A percentile compares a stretch with the other conserved stretches of the same genome.
Evolutionary conservation across 164 flowering plant genomes (phyloP).

Genomic region (Magnolia sinica): DNA sequence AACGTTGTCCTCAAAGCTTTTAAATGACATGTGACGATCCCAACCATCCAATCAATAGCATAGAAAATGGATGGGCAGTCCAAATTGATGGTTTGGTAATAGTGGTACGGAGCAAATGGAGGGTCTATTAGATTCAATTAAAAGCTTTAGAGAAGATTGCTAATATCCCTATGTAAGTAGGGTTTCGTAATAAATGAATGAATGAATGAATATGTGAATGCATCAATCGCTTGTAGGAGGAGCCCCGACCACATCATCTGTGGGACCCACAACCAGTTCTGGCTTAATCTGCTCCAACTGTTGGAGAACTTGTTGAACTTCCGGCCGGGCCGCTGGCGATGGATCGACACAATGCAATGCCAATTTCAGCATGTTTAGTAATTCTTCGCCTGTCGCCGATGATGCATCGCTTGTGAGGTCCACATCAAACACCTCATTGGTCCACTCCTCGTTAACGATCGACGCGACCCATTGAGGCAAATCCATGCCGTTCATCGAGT

Average conservation of each 20-base stretch:
- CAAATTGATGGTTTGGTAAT: too few relatives aligned
- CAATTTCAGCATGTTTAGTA: slow-evolving; percentile 76
- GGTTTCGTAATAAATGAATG: not conserved
- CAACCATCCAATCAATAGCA: too few relatives aligned
- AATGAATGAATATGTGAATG: not conserved
- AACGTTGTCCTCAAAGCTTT: too few relatives aligned
- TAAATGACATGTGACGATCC: too few relatives aligned
- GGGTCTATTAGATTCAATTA: too few relatives aligned
- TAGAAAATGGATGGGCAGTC: too few relatives aligned
- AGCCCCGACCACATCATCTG: slow-evolving; percentile 22
- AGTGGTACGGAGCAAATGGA: too few relatives aligned
- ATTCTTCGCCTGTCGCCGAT: slow-evolving; percentile 54
- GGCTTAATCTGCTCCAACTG: slow-evolving; percentile 79
- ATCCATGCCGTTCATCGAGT: slow-evolving; percentile 67
- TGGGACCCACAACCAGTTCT: slow-evolving; percentile 35
- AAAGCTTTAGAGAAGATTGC: too few relatives aligned
- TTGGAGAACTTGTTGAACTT: slow-evolving; percentile 61
- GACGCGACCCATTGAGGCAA: slow-evolving; percentile 99
- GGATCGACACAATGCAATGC: slow-evolving; percentile 94
- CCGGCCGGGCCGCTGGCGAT: slow-evolving; percentile 73
- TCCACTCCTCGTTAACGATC: slow-evolving; percentile 95
- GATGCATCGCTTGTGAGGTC: slow-evolving; percentile 75
- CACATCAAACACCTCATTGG: slow-evolving; percentile 91
- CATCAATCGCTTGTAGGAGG: not conserved
- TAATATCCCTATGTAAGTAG: too few relatives aligned